These are phyloP conservation scores for Trichoderma orchidacearum DNA, from an alignment of 495 filamentous ascomycete genomes.

Conservation along the genomic window DNA sequence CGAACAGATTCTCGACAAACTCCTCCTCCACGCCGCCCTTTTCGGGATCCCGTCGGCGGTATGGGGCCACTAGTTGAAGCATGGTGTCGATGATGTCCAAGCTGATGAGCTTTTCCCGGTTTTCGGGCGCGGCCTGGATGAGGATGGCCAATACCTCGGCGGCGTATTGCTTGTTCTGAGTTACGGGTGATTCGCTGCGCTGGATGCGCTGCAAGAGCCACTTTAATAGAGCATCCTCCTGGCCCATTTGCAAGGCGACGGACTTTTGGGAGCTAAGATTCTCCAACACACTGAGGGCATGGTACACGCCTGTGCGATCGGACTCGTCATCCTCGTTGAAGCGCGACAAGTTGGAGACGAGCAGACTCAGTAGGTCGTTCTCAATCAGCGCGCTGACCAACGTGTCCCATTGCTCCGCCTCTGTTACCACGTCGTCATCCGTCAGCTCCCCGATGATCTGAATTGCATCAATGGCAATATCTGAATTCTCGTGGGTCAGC, in stretches of 20 bases:
- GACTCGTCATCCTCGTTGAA: constrained; percentile 67
- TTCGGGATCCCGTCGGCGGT: constrained; percentile 75
- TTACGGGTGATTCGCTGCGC: constrained; percentile 20
- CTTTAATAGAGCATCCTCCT: constrained; percentile 48
- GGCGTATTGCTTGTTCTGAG: constrained; percentile 92
- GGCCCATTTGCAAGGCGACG: constrained; percentile 52
- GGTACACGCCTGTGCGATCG: constrained; percentile 76
- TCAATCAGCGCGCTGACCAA: constrained; percentile 75
- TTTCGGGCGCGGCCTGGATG: constrained; percentile 43
- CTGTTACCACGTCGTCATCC: constrained; percentile 82
- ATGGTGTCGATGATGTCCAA: constrained; percentile 66
- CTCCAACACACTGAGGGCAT: constrained; percentile 71
- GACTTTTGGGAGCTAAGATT: constrained; percentile 61
- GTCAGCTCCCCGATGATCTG: constrained; percentile 89
- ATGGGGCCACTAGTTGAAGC: constrained; percentile 74
- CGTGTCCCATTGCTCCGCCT: constrained; percentile 68
- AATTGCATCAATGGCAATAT: constrained; percentile 85
- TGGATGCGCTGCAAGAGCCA: constrained; percentile 59
- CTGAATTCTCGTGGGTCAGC: constrained; percentile 89
- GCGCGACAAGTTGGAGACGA: constrained; percentile 70
- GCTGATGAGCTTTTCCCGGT: constrained; percentile 46
- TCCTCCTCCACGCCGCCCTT: constrained; percentile 88
- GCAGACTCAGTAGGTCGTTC: constrained; percentile 68
- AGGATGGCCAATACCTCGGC: constrained; percentile 87
- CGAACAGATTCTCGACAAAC: constrained; percentile 87